These are phyloP conservation scores for Cyberlindnera xishuangbannaensis DNA, from an alignment of 805 yeast species.

Conservation along the genomic window DNA sequence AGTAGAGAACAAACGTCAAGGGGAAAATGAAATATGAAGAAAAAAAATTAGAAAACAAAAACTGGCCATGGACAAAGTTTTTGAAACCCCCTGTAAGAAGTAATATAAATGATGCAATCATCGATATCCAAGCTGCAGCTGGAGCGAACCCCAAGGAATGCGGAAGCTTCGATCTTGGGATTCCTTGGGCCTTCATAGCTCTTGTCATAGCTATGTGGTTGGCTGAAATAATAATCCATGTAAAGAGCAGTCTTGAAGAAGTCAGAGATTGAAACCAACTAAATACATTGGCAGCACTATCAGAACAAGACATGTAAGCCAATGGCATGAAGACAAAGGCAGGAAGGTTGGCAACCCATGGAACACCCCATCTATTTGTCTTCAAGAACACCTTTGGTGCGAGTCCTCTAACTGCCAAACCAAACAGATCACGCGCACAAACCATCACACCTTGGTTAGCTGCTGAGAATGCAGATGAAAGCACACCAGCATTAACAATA, in stretches of 20 bases:
- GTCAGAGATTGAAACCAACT: conserved; percentile 30
- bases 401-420: conserved; percentile 30
- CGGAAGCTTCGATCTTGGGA: conserved; percentile 12
- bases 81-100: conserved; percentile 32
- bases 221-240: conserved; percentile 27
- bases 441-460: conserved; percentile 27
- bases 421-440: conserved; percentile 29
- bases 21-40: conserved; percentile 19
- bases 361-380: conserved; percentile 28
- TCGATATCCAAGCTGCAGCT: conserved; percentile 28
- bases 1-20: conserved; percentile 24
- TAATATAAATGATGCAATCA: conserved; percentile 21
- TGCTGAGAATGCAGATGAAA: conserved; percentile 35
- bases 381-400: conserved; percentile 31
- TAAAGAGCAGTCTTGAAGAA: conserved; percentile 25
- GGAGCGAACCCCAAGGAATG: conserved; percentile 12
- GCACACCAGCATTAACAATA: conserved; percentile 32
- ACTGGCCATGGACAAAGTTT: conserved; percentile 29
- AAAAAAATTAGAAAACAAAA: conserved; percentile 10
- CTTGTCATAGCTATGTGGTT: conserved; percentile 27
- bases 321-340: conserved; percentile 28
- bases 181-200: conserved; percentile 34
- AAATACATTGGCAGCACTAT: conserved; percentile 27
- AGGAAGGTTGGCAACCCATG: conserved; percentile 24
- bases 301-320: conserved; percentile 28